Evolutionary conservation across 331 rosid genomes (phyloP).

Genomic region (Arachis monticola): DNA sequence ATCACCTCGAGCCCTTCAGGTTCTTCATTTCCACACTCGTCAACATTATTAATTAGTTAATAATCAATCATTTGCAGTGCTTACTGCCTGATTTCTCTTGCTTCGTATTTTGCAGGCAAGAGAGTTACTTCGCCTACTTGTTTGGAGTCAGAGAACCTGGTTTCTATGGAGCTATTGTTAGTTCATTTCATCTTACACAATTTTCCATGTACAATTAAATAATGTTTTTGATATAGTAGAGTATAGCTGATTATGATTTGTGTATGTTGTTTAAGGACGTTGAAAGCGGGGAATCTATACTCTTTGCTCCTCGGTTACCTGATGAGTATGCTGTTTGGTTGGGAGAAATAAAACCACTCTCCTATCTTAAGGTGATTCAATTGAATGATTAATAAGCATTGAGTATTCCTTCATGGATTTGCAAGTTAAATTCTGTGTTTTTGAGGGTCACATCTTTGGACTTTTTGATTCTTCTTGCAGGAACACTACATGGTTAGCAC

Average conservation of each 20-base stretch:
- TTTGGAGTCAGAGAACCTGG: conserved; percentile 91
- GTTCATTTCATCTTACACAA: conserved; percentile 31
- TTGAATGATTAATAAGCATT: background rate
- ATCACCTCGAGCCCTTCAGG: conserved; percentile 91
- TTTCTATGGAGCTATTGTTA: conserved; percentile 82
- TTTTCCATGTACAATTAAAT: background rate
- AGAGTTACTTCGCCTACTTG: conserved; percentile 93
- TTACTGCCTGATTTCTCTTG: conserved; percentile 23
- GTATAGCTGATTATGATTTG: conserved; percentile 18
- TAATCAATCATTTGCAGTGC: background rate
- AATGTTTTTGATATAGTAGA: background rate
- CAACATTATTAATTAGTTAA: background rate
- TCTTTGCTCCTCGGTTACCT: conserved; percentile 83
- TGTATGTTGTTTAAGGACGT: conserved; percentile 57
- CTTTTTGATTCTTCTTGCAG: conserved; percentile 50
- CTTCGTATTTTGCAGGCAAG: conserved; percentile 61
- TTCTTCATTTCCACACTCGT: conserved; percentile 8
- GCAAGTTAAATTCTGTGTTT: background rate
- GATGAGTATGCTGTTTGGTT: conserved; percentile 88
- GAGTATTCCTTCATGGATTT: background rate
- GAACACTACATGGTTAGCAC: conserved; percentile 71
- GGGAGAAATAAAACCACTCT: conserved; percentile 73
- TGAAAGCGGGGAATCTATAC: conserved; percentile 68
- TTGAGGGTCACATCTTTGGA: conserved; percentile 37
- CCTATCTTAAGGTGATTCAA: conserved; percentile 65